Evolutionary conservation across 345 rosid genomes (phyloP).

Genomic region (Arabidopsis arenosa): DNA sequence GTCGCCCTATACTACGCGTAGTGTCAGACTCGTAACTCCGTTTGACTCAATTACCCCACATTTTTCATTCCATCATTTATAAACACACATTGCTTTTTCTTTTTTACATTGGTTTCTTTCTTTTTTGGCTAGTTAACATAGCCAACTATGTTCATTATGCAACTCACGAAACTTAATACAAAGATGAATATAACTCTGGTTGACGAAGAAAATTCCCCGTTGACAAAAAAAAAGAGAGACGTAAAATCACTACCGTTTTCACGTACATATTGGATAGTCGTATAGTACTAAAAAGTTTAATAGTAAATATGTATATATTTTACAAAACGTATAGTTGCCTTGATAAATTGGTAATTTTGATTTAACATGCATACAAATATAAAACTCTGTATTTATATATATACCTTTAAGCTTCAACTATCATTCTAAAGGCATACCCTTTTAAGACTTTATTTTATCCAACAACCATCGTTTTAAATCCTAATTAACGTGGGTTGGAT

Average conservation of each 20-base stretch:
- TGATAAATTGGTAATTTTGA: background rate
- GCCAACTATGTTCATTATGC: background rate
- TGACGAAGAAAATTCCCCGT: background rate
- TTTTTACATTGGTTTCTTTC: background rate
- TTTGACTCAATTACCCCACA: conserved; percentile 33
- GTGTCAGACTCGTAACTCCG: conserved; percentile 16
- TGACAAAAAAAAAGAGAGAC: background rate
- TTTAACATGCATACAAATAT: background rate
- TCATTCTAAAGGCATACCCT: background rate
- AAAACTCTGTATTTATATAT: background rate
- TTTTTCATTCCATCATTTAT: conserved; percentile 19
- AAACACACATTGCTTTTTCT: background rate
- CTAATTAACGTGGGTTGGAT: background rate
- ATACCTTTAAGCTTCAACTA: background rate
- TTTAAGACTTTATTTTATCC: background rate
- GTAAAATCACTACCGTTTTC: background rate
- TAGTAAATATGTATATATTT: no score
- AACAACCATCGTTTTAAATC: background rate
- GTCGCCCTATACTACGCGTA: conserved; percentile 25
- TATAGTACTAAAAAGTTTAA: no score
- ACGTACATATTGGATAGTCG: background rate
- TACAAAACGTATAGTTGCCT: background rate
- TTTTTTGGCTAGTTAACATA: background rate
- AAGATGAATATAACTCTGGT: background rate
- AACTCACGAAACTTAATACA: background rate